phyloP scores from a whole-genome alignment of 2,329 filamentous ascomycete genomes.

The Aureobasidium sp. region DNA sequence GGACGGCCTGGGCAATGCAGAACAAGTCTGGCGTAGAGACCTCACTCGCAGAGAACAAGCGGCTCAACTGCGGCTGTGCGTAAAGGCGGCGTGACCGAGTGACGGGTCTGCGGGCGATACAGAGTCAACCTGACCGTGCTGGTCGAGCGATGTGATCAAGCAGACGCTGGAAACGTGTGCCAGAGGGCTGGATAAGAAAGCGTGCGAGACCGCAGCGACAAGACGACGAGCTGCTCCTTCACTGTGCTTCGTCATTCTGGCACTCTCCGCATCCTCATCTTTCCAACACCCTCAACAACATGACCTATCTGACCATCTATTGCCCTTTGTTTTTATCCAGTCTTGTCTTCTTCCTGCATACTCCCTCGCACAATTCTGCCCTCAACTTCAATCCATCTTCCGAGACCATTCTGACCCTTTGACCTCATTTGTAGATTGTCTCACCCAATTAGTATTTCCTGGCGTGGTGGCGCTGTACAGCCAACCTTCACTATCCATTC shows the following conservation, averaged over 20 bases:
- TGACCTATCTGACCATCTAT: background rate
- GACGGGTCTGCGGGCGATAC: background rate
- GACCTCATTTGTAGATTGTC: background rate
- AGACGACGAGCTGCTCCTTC: background rate
- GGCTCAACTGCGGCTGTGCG: constrained; percentile 12
- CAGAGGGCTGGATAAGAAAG: background rate
- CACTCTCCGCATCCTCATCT: background rate
- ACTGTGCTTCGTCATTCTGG: constrained; percentile 4
- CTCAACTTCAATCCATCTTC: background rate
- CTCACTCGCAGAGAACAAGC: constrained; percentile 8
- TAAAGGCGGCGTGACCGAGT: background rate
- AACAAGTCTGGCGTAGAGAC: constrained; percentile 4
- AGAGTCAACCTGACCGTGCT: background rate
- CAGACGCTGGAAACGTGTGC: background rate
- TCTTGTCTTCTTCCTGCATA: background rate
- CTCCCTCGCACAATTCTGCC: background rate
- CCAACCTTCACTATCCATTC: background rate
- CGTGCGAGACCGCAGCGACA: background rate
- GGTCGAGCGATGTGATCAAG: background rate
- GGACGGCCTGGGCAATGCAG: background rate
- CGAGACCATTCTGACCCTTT: background rate
- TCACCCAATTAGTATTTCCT: background rate
- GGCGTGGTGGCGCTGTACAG: background rate
- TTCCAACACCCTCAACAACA: background rate
- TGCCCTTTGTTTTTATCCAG: background rate